These are phyloP conservation scores for Phytophthora lateralis DNA, from an alignment of 352 stramenopile species.

Conservation along the genomic window DNA sequence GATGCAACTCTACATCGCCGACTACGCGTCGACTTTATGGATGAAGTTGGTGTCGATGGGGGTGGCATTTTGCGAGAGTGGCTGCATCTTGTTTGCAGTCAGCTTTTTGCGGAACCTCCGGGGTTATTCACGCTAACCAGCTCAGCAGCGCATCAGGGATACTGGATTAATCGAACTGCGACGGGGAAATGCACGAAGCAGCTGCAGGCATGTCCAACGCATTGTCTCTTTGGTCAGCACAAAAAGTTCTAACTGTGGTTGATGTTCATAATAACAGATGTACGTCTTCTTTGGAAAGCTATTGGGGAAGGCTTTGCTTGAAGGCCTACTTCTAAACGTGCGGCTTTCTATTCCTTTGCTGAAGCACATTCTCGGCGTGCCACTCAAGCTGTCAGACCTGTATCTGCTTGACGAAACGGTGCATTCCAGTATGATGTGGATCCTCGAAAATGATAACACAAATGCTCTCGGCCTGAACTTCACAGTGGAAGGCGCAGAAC, in stretches of 20 bases:
- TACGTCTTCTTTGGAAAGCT: constrained; percentile 85
- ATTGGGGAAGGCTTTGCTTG: constrained; percentile 69
- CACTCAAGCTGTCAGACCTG: constrained; percentile 66
- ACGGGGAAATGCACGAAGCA: constrained; percentile 32
- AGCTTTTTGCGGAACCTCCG: constrained; percentile 57
- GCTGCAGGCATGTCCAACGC: constrained; percentile 40
- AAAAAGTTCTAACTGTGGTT: not conserved
- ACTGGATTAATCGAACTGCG: constrained; percentile 63
- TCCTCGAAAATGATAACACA: constrained; percentile 59
- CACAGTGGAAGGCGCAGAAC: constrained; percentile 53
- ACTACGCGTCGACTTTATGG: constrained; percentile 87
- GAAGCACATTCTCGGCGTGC: constrained; percentile 70
- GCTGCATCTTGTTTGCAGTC: constrained; percentile 72
- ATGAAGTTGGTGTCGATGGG: constrained; percentile 77
- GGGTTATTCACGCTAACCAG: constrained; percentile 59
- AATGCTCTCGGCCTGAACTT: constrained; percentile 72
- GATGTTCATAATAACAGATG: constrained; percentile 41
- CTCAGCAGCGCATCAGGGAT: constrained; percentile 53
- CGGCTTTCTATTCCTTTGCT: constrained; percentile 66
- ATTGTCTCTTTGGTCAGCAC: not conserved
- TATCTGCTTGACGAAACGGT: constrained; percentile 75
- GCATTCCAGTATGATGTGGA: constrained; percentile 66
- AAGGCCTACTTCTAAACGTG: constrained; percentile 75
- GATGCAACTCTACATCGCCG: constrained; percentile 58
- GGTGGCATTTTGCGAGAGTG: constrained; percentile 83